Evolutionary conservation across 1,284 basidiomycete genomes (phyloP).

Genomic region (Trichosporon coremiiforme): DNA sequence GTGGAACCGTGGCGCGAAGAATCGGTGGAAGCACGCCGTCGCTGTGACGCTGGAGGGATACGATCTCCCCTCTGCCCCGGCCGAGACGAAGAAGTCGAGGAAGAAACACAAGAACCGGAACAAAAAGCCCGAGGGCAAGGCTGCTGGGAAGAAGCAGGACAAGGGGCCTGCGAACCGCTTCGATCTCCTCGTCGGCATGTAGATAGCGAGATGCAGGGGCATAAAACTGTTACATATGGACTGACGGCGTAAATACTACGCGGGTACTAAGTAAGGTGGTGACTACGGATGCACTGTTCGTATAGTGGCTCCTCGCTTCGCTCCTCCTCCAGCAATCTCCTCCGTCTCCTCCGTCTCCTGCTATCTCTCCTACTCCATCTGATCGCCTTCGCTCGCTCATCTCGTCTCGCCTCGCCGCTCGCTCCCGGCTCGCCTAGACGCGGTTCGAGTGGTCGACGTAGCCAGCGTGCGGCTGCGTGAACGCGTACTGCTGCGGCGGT

Average conservation of each 20-base stretch:
- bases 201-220: not conserved
- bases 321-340: too few relatives aligned
- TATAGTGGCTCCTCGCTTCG: not conserved
- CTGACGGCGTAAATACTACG: not conserved
- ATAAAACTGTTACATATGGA: constrained; percentile 12
- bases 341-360: not conserved
- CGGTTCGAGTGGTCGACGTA: constrained; percentile 13
- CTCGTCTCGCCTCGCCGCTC: not conserved
- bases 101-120: not conserved
- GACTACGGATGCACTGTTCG: constrained; percentile 10
- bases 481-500: not conserved
- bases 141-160: not conserved
- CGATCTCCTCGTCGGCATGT: constrained; percentile 7
- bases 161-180: not conserved
- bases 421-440: not conserved
- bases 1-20: constrained; percentile 21
- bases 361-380: not conserved
- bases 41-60: constrained; percentile 1
- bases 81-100: not conserved
- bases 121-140: not conserved
- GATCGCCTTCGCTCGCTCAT: not conserved
- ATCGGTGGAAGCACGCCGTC: not conserved
- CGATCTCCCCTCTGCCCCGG: not conserved
- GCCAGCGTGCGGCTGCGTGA: constrained; percentile 13
- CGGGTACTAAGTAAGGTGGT: not conserved